Percentiles rank a stretch among this genome's conserved stretches.
These are phyloP conservation scores for Annulohypoxylon maeteangense DNA, from an alignment of 495 filamentous ascomycete species.

Conservation along the genomic window DNA sequence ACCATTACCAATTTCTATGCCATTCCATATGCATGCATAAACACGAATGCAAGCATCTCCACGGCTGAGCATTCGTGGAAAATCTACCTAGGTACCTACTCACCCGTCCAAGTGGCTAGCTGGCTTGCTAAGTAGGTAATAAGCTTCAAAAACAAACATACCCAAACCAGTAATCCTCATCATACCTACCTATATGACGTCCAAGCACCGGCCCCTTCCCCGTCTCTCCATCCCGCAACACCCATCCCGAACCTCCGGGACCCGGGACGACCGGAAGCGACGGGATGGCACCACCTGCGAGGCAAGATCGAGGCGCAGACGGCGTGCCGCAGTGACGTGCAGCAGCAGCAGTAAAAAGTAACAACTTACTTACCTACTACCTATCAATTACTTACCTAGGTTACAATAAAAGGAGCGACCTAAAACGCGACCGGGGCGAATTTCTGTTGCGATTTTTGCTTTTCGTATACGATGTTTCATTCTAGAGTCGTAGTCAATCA, in stretches of 20 bases:
- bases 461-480: slow-evolving; percentile 1
- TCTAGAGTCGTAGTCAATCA: neutral
- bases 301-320: neutral
- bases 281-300: neutral
- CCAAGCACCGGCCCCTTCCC: neutral
- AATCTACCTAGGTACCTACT: neutral
- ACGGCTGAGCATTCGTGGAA: neutral
- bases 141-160: no score
- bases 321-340: neutral
- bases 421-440: neutral
- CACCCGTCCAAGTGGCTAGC: neutral
- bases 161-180: neutral
- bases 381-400: neutral
- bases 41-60: neutral
- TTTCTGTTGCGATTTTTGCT: neutral
- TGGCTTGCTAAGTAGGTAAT: no score
- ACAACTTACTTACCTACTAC: neutral
- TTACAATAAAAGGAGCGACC: neutral
- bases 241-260: slow-evolving; percentile 1
- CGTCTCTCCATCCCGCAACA: neutral
- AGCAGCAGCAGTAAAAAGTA: neutral
- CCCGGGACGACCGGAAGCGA: neutral
- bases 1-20: no score
- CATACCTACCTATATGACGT: neutral
- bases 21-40: neutral